These are phyloP conservation scores for Hygrophila difformis DNA, from an alignment of 257 asterid species.

Conservation along the genomic window DNA sequence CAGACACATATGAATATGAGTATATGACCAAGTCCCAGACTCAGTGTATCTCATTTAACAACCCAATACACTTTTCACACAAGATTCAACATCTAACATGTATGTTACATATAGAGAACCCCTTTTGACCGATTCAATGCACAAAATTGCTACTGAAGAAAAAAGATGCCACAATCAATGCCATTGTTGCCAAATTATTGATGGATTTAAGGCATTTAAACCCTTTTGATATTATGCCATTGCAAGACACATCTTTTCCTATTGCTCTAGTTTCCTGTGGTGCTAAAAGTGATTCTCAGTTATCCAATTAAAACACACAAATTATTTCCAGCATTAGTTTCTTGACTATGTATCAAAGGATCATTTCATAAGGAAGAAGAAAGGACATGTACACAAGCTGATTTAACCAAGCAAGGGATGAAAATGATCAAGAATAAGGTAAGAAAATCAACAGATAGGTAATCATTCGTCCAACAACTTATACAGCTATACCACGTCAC, in stretches of 20 bases:
- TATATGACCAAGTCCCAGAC: constrained; percentile 2
- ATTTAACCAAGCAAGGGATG: constrained; percentile 5
- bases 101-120: not conserved
- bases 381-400: constrained; percentile 9
- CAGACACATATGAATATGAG: constrained; percentile 12
- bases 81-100: constrained; percentile 12
- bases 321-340: no score
- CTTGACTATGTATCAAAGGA: constrained; percentile 1
- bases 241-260: no score
- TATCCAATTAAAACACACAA: no score
- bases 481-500: constrained; percentile 24
- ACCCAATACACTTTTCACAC: not conserved
- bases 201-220: not conserved
- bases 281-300: no score
- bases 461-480: constrained; percentile 12
- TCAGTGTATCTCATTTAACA: not conserved
- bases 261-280: no score
- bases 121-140: constrained; percentile 1
- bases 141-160: not conserved
- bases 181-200: not conserved
- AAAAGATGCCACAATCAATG: not conserved
- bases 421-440: no score
- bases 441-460: no score
- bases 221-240: not conserved
- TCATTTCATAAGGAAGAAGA: constrained; percentile 2